Evolutionary conservation across 2,329 filamentous ascomycete species (phyloP).

Genomic region (Elsinoe ampelina): DNA sequence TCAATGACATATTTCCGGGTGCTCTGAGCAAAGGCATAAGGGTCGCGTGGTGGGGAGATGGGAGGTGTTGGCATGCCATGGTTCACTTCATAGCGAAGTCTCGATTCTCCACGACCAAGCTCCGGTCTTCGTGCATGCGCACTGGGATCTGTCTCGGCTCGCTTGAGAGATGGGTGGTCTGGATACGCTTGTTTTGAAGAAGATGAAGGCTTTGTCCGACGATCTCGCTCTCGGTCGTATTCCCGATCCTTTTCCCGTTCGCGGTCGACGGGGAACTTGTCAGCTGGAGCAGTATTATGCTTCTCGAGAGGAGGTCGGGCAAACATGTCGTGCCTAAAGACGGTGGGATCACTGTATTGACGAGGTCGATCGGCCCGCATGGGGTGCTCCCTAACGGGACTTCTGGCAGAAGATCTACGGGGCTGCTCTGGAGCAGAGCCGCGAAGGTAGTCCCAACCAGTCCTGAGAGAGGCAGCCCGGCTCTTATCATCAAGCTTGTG

Average conservation of each 20-base stretch:
- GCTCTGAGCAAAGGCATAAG: neutral
- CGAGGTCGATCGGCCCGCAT: conserved; percentile 19
- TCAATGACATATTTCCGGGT: conserved; percentile 3
- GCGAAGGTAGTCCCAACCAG: conserved; percentile 1
- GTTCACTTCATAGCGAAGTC: conserved; percentile 1
- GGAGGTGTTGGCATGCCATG: conserved; percentile 6
- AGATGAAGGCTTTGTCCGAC: neutral
- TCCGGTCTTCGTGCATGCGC: neutral
- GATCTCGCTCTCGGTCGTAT: conserved; percentile 12
- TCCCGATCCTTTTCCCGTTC: conserved; percentile 12
- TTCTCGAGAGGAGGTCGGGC: conserved; percentile 6
- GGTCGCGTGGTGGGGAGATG: neutral
- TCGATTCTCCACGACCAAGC: neutral
- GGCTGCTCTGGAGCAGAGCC: neutral
- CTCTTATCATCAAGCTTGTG: conserved; percentile 17
- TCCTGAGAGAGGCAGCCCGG: neutral
- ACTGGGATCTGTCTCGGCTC: conserved; percentile 1
- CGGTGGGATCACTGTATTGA: conserved; percentile 18
- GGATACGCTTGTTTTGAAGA: neutral
- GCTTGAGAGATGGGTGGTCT: neutral
- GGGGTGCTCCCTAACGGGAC: conserved; percentile 28
- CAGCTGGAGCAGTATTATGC: conserved; percentile 22
- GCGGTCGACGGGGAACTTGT: conserved; percentile 21
- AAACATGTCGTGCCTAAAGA: neutral
- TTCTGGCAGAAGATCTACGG: conserved; percentile 10